Evolutionary conservation across 768 basidiomycete species (phyloP).

Genomic region (Gymnopilus dilepis): DNA sequence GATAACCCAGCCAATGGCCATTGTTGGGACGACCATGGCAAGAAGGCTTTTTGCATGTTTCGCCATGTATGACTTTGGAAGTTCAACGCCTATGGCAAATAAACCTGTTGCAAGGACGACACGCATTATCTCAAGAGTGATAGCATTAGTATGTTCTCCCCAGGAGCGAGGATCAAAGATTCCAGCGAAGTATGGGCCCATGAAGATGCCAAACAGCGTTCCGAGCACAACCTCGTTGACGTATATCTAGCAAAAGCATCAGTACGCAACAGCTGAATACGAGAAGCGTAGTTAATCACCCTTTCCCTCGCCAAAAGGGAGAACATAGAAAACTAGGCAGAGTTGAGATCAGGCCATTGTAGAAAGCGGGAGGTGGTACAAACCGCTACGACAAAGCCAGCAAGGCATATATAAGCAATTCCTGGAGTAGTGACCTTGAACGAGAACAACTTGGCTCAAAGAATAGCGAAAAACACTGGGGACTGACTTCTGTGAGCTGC

Average conservation of each 20-base stretch:
- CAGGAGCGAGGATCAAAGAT: constrained; percentile 82
- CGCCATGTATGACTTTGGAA: constrained; percentile 84
- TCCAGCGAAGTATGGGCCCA: constrained; percentile 75
- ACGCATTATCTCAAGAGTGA: constrained; percentile 86
- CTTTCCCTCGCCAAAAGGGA: constrained; percentile 85
- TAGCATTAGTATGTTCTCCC: constrained; percentile 53
- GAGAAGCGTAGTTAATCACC: constrained; percentile 40
- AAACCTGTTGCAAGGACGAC: constrained; percentile 90
- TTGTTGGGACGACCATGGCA: constrained; percentile 79
- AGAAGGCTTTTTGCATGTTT: constrained; percentile 76
- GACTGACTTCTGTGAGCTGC: constrained; percentile 40
- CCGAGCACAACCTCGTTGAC: constrained; percentile 95
- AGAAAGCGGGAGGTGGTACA: constrained; percentile 9
- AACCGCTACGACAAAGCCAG: constrained; percentile 54
- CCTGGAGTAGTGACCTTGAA: constrained; percentile 56
- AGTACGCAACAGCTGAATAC: neutral
- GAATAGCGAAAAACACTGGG: constrained; percentile 12
- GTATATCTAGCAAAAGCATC: constrained; percentile 57
- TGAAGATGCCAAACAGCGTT: constrained; percentile 66
- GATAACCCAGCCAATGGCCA: constrained; percentile 85
- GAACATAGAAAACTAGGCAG: constrained; percentile 76
- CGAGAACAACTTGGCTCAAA: constrained; percentile 29
- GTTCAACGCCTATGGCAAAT: constrained; percentile 94
- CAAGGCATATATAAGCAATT: constrained; percentile 66
- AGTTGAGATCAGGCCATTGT: neutral